Evolutionary conservation across 169 alveolate species (phyloP).

Genomic region (Amoebophrya sp.): DNA sequence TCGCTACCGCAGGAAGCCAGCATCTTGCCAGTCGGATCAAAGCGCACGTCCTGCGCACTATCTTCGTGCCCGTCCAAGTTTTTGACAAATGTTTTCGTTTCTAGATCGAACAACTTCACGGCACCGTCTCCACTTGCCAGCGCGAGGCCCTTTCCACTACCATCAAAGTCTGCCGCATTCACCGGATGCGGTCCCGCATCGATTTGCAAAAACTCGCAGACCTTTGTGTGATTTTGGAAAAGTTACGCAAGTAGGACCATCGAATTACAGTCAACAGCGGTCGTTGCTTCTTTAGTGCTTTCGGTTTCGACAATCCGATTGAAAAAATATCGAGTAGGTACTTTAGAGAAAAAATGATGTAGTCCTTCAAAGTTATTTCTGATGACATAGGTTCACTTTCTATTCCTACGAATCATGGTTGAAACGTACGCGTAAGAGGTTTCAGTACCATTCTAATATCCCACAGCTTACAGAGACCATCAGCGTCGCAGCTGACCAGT

Average conservation of each 20-base stretch:
- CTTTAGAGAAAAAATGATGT: neutral
- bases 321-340: too few relatives aligned
- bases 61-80: conserved; percentile 48
- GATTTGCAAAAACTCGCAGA: conserved; percentile 52
- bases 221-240: too few relatives aligned
- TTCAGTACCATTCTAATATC: conserved; percentile 83
- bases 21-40: conserved; percentile 43
- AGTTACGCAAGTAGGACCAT: too few relatives aligned
- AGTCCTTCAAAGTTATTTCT: too few relatives aligned
- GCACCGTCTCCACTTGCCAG: conserved; percentile 60
- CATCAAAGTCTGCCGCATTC: conserved; percentile 70
- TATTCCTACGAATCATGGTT: too few relatives aligned
- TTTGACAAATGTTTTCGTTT: conserved; percentile 37
- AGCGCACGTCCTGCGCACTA: conserved; percentile 46
- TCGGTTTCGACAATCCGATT: too few relatives aligned
- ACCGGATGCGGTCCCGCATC: conserved; percentile 74
- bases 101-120: conserved; percentile 42
- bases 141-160: conserved; percentile 65
- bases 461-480: conserved; percentile 82
- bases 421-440: too few relatives aligned
- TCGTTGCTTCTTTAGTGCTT: too few relatives aligned
- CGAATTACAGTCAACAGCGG: neutral
- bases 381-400: too few relatives aligned
- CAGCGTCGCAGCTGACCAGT: conserved; percentile 83
- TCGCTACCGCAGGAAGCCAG: conserved; percentile 41